Evolutionary conservation across 108 stramenopile genomes (phyloP).

Genomic region (Nannochloropsis oceanica): DNA sequence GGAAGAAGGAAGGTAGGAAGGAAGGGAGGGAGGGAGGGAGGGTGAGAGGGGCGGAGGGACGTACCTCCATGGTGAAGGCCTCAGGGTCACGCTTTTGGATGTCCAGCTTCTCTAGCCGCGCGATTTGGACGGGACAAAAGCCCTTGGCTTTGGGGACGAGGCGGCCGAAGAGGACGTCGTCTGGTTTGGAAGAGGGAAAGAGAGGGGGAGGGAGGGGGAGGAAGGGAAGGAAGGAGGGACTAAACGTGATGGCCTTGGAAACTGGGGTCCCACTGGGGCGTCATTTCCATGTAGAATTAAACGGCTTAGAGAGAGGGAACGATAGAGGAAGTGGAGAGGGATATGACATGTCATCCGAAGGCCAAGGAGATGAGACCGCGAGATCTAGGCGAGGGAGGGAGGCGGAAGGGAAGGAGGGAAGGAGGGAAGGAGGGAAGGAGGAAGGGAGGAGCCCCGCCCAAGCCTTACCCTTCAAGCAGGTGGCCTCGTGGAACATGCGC

Average conservation of each 20-base stretch:
- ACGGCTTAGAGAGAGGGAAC: no score
- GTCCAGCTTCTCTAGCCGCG: constrained; percentile 67
- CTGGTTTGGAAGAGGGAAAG: constrained; percentile 15
- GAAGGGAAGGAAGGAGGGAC: neutral
- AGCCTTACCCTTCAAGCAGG: constrained; percentile 35
- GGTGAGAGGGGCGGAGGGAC: constrained; percentile 45
- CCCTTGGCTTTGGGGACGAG: constrained; percentile 47
- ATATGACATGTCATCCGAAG: no score
- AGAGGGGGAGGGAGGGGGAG: neutral
- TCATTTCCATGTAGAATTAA: no score
- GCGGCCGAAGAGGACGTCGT: constrained; percentile 73
- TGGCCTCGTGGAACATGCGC: constrained; percentile 85
- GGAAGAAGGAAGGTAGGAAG: neutral
- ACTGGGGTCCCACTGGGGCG: neutral
- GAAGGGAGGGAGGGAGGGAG: neutral
- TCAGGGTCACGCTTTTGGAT: constrained; percentile 57
- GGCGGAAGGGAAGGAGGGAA: no score
- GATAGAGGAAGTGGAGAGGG: no score
- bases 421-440: no score
- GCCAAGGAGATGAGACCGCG: no score
- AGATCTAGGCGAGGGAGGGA: no score
- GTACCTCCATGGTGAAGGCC: constrained; percentile 68
- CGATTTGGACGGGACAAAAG: constrained; percentile 57
- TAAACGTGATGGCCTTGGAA: neutral
- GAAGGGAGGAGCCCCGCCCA: no score